phyloP scores from a whole-genome alignment of 805 yeast genomes.

The Candida vaughaniae region DNA sequence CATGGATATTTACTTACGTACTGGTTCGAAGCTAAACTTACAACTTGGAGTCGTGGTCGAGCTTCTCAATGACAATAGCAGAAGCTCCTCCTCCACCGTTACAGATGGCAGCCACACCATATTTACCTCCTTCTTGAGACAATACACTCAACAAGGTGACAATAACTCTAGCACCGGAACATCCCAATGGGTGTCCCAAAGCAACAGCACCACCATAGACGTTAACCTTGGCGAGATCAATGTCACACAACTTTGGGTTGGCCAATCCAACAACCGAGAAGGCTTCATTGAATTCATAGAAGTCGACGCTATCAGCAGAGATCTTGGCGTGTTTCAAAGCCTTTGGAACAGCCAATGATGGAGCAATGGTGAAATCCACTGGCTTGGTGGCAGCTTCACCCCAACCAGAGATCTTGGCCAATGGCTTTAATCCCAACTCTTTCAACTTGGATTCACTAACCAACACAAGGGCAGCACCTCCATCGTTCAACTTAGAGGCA shows the following conservation, averaged over 20 bases:
- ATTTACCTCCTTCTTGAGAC: conserved; percentile 72
- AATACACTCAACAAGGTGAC: conserved; percentile 82
- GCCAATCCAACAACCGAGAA: conserved; percentile 96
- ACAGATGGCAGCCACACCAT: conserved; percentile 95
- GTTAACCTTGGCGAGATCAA: conserved; percentile 69
- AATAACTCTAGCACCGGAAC: conserved; percentile 92
- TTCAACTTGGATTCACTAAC: conserved; percentile 81
- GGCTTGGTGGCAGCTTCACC: conserved; percentile 98
- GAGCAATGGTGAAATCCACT: conserved; percentile 93
- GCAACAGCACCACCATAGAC: conserved; percentile 97
- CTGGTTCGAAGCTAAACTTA: too few species aligned
- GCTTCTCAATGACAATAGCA: conserved; percentile 79
- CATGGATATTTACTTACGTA: neutral
- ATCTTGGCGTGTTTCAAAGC: conserved; percentile 86
- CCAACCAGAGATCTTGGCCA: conserved; percentile 90
- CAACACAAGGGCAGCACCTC: conserved; percentile 92
- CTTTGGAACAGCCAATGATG: conserved; percentile 92
- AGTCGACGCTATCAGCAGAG: conserved; percentile 68
- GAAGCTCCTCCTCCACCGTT: conserved; percentile 99
- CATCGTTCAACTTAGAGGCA: conserved; percentile 95
- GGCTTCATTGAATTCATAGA: conserved; percentile 95
- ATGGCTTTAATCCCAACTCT: conserved; percentile 83
- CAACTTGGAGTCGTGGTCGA: conserved; percentile 39
- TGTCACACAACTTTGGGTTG: conserved; percentile 65
- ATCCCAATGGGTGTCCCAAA: conserved; percentile 91